Percentiles rank a stretch among this genome's conserved stretches.
Evolutionary conservation across 2,329 filamentous ascomycete genomes (phyloP).

Genomic region (Colletotrichum simmondsii): DNA sequence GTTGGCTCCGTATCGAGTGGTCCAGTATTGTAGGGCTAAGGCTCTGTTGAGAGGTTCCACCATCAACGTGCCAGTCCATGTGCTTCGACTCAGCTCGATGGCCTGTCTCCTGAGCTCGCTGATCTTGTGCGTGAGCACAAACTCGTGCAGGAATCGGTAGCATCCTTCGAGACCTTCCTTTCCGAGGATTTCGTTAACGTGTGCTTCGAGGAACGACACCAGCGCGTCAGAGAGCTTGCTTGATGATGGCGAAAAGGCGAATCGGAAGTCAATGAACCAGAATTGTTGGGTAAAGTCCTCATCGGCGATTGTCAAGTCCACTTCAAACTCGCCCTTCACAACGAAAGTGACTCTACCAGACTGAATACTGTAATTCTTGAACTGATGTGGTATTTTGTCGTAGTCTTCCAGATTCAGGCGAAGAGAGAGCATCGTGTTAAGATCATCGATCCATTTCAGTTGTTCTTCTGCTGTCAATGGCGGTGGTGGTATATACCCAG

Average conservation of each 20-base stretch:
- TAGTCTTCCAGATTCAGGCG: constrained; percentile 88
- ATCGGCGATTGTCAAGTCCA: constrained; percentile 90
- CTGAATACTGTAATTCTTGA: constrained; percentile 80
- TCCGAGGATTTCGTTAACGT: constrained; percentile 77
- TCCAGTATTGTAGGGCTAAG: constrained; percentile 93
- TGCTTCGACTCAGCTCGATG: constrained; percentile 71
- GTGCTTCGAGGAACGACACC: constrained; percentile 73
- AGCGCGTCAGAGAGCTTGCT: constrained; percentile 70
- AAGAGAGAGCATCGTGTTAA: constrained; percentile 86
- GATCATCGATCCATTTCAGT: constrained; percentile 78
- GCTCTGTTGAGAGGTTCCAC: constrained; percentile 85
- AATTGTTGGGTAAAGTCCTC: constrained; percentile 87
- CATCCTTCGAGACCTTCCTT: constrained; percentile 81
- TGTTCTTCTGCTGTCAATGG: constrained; percentile 78
- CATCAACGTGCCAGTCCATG: constrained; percentile 82
- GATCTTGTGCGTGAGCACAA: constrained; percentile 91
- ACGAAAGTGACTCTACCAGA: constrained; percentile 92
- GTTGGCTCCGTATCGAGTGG: constrained; percentile 63
- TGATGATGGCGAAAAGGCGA: constrained; percentile 80
- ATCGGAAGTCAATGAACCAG: constrained; percentile 93
- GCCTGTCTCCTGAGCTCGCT: constrained; percentile 84
- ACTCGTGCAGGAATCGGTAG: constrained; percentile 88
- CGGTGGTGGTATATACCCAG: constrained; percentile 81
- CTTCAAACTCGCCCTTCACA: constrained; percentile 86
- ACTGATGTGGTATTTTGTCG: constrained; percentile 78